Evolutionary conservation across 345 rosid genomes (phyloP), one percentile per base, ranked within the genome.

Genomic region (Sonneratia alba): DNA sequence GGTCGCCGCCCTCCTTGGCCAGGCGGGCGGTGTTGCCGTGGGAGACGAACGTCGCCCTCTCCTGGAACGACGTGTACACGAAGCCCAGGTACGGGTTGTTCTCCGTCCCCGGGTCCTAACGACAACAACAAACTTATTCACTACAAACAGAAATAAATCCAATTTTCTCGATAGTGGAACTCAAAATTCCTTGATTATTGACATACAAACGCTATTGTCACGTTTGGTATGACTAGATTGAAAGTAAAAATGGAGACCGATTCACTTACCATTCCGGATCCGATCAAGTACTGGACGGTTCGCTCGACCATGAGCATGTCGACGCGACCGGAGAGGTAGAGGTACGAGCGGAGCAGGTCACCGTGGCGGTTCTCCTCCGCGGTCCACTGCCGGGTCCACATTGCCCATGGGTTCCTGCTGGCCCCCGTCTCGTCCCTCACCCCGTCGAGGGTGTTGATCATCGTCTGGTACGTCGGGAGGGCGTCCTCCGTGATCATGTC

Each of bases 401-500:
- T 4, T 1, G 97, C 97, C 97, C 97, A 91, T 6, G 94, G 86
- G 77, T 77, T 82, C 10, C 27, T 42, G 76, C 97, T 88, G 3
- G 89, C 87, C 21, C 97, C 94, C 0, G 92, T 91, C 83, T 91
- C 92, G 53, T 91, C 97, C 49, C 73, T 80, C 14, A 87, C 92
- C 2, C 88, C 97, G 16, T 91, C 97, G 0, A 91, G 83, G 2
- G 94, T 88, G 76, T 91, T 91, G 74, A 88, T 71, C 82, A 88
- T 83, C 11, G 90, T 85, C 77, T 86, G 89, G 66, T 91, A 91
- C 24, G 90, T 90, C 0, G 93, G 96, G 72, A 88, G 69, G 0
- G 96, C 96, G 16, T 88, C 93, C 80, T 90, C 96, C 3, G 97
- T 91, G 63, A 91, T 83, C 94, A 91, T 91, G 76, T 91, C 97